Conservation (phyloP, 78 protist species). For the Anaeramoeba flamelloides region DNA sequence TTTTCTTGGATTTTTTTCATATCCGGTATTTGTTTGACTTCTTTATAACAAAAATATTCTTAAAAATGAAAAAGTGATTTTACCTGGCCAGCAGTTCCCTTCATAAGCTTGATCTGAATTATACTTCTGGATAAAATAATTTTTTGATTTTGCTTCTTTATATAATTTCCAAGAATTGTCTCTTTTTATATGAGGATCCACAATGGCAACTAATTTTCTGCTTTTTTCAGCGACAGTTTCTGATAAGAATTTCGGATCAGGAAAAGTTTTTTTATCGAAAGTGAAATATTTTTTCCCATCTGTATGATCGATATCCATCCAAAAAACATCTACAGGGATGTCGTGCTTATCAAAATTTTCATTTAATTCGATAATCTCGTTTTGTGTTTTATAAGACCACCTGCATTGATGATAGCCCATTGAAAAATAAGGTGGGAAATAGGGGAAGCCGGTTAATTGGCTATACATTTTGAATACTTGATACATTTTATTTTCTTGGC, state of each 20-base stretch:
- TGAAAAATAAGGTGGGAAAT: conserved; percentile 73
- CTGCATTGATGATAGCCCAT: conserved; percentile 96
- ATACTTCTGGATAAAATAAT: too few species aligned
- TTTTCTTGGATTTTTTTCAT: too few species aligned
- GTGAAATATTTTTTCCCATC: conserved; percentile 90
- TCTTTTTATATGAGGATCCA: conserved; percentile 93
- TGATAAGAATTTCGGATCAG: conserved; percentile 50
- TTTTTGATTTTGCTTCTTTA: conserved; percentile 45
- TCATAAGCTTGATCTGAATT: too few species aligned
- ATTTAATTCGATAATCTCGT: conserved; percentile 9
- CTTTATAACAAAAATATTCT: too few species aligned
- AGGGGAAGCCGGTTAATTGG: conserved; percentile 72
- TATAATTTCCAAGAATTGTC: conserved; percentile 56
- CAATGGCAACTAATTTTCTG: conserved; percentile 71
- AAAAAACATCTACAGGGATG: conserved; percentile 88
- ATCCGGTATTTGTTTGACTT: too few species aligned
- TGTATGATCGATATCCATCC: conserved; percentile 99
- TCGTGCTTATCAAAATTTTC: conserved; percentile 49
- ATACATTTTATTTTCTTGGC: too few species aligned
- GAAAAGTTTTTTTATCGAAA: conserved; percentile 79
- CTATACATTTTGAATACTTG: too few species aligned
- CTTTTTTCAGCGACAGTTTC: not conserved
- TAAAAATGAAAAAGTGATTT: too few species aligned
- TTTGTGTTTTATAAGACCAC: conserved; percentile 86
- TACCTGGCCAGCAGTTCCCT: too few species aligned